A percentile compares a stretch with the other conserved stretches of the same genome.
Conservation (phyloP, 1,284 basidiomycete genomes). For the Malassezia nana region DNA sequence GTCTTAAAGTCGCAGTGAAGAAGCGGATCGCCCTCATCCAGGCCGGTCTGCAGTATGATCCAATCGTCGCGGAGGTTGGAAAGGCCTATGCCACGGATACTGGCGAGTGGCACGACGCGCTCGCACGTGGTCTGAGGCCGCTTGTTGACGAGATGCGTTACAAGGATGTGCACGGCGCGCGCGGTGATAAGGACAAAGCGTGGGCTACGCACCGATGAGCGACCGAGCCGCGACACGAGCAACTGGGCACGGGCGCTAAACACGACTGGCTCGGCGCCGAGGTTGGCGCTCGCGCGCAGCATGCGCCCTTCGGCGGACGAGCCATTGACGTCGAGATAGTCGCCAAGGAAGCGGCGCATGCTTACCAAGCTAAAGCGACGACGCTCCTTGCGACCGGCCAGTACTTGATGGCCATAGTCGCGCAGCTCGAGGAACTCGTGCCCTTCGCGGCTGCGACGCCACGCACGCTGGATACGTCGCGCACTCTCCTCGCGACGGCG, state of each 20-base stretch:
- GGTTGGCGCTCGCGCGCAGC: slow-evolving; percentile 63
- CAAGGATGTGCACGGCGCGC: slow-evolving; percentile 76
- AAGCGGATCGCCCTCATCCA: slow-evolving; percentile 73
- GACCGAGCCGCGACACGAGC: slow-evolving; percentile 72
- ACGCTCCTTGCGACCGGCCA: slow-evolving; percentile 85
- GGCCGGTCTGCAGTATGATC: slow-evolving; percentile 58
- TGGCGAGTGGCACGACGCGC: slow-evolving; percentile 76
- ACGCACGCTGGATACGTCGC: slow-evolving; percentile 88
- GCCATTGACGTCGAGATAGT: slow-evolving; percentile 74
- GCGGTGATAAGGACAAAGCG: slow-evolving; percentile 80
- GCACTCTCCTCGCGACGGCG: slow-evolving; percentile 92
- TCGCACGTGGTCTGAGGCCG: slow-evolving; percentile 63
- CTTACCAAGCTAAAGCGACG: slow-evolving; percentile 85
- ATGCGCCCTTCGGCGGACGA: slow-evolving; percentile 64
- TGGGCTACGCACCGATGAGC: slow-evolving; percentile 84
- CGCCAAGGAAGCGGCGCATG: slow-evolving; percentile 88
- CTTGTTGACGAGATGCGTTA: slow-evolving; percentile 54
- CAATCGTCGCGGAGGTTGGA: slow-evolving; percentile 89
- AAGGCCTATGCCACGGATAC: slow-evolving; percentile 73
- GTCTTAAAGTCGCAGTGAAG: slow-evolving; percentile 92
- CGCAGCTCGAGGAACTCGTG: slow-evolving; percentile 78
- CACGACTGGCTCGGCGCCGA: slow-evolving; percentile 51
- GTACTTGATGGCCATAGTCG: slow-evolving; percentile 85
- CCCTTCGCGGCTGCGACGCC: slow-evolving; percentile 93
- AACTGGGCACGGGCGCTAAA: slow-evolving; percentile 80